Percentiles rank a stretch among this genome's conserved stretches.
phyloP scores from a whole-genome alignment of 2,329 filamentous ascomycete species.

The Botrytis galanthina region DNA sequence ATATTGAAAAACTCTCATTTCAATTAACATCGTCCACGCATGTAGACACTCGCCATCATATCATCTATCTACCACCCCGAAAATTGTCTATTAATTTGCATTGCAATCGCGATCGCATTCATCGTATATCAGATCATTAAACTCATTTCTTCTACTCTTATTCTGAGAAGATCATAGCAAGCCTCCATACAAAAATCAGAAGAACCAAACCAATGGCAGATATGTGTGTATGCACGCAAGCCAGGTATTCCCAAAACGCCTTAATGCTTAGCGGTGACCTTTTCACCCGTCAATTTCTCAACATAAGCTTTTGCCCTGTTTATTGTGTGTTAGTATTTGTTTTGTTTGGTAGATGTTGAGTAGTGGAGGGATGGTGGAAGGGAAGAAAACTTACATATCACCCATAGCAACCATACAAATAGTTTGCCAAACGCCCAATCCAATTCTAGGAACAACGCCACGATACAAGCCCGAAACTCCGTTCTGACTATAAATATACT shows the following conservation, averaged over 20 bases:
- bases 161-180: conserved; percentile 4
- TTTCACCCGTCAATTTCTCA: conserved; percentile 63
- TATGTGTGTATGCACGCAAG: conserved; percentile 4
- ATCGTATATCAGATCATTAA: conserved; percentile 6
- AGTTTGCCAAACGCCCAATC: conserved; percentile 97
- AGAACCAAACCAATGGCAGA: conserved; percentile 14
- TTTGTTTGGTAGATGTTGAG: neutral
- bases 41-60: neutral
- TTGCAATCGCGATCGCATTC: conserved; percentile 3
- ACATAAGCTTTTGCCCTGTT: conserved; percentile 65
- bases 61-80: neutral
- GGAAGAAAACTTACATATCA: conserved; percentile 71
- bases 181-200: neutral
- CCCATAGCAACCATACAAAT: conserved; percentile 99
- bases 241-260: conserved; percentile 35
- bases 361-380: neutral
- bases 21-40: neutral
- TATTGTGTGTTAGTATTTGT: conserved; percentile 35
- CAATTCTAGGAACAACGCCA: conserved; percentile 90
- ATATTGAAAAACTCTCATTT: neutral
- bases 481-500: conserved; percentile 88
- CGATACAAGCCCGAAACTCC: conserved; percentile 92
- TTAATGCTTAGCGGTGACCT: conserved; percentile 66
- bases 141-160: conserved; percentile 7
- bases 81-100: conserved; percentile 5